phyloP scores from a whole-genome alignment of 129 eudicot species.

The Oenanthe sinensis region DNA sequence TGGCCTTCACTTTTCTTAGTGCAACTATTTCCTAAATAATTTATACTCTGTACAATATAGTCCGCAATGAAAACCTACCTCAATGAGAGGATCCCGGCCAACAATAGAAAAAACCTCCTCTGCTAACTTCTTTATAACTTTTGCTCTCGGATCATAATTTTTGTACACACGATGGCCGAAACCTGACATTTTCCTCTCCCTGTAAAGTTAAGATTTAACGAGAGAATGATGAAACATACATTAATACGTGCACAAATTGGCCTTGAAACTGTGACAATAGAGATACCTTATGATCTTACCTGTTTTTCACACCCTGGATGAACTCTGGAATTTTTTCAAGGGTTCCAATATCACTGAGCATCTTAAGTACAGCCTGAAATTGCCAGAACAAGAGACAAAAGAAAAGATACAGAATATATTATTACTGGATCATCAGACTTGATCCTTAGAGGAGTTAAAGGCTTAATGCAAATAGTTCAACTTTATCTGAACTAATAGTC shows the following conservation, averaged over 20 bases:
- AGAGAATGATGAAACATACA: background rate
- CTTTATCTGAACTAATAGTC: background rate
- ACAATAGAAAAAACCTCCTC: slow-evolving; percentile 96
- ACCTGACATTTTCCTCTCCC: slow-evolving; percentile 97
- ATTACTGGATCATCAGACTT: background rate
- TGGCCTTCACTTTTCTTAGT: background rate
- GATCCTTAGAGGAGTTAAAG: background rate
- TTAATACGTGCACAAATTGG: background rate
- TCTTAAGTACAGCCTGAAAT: slow-evolving; percentile 81
- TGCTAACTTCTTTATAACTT: slow-evolving; percentile 85
- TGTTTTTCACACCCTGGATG: slow-evolving; percentile 94
- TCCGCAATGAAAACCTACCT: slow-evolving; percentile 36
- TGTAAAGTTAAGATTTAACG: slow-evolving; percentile 16
- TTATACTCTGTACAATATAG: background rate
- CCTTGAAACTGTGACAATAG: background rate
- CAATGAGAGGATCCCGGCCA: slow-evolving; percentile 96
- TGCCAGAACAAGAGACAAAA: slow-evolving; percentile 6
- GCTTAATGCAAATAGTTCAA: background rate
- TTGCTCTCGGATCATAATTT: slow-evolving; percentile 94
- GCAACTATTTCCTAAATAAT: background rate
- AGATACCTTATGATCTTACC: slow-evolving; percentile 25
- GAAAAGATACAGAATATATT: background rate
- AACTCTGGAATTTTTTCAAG: slow-evolving; percentile 90
- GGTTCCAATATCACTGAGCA: slow-evolving; percentile 88
- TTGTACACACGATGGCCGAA: slow-evolving; percentile 97